phyloP scores from a whole-genome alignment of 345 rosid genomes.

The Conringia planisiliqua region DNA sequence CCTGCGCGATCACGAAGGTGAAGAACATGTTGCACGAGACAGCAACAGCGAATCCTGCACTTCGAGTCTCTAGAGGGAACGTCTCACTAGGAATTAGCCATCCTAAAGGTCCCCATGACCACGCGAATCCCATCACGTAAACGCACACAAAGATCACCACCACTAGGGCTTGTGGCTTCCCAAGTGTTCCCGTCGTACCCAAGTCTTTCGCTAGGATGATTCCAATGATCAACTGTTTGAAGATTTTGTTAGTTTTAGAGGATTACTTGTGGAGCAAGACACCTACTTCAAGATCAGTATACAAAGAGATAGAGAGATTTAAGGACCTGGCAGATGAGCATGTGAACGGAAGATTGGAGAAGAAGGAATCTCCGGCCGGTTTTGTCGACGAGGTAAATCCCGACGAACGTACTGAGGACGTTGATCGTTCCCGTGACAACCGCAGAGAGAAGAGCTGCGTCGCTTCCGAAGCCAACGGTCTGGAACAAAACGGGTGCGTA shows the following conservation, averaged over 20 bases:
- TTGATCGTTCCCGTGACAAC: constrained; percentile 59
- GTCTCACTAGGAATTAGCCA: constrained; percentile 78
- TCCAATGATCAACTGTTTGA: constrained; percentile 47
- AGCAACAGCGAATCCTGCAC: constrained; percentile 55
- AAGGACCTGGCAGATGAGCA: constrained; percentile 40
- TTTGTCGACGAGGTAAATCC: constrained; percentile 54
- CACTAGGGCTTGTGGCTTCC: constrained; percentile 32
- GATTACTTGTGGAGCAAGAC: neutral
- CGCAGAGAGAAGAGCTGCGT: constrained; percentile 57
- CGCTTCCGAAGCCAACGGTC: constrained; percentile 58
- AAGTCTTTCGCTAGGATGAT: constrained; percentile 36
- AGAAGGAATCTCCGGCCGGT: constrained; percentile 51
- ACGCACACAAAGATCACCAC: constrained; percentile 55
- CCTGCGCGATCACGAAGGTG: constrained; percentile 80
- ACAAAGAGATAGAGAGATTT: neutral
- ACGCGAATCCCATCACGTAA: constrained; percentile 60
- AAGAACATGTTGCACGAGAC: constrained; percentile 78
- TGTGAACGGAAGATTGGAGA: constrained; percentile 47
- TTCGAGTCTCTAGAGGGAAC: constrained; percentile 62
- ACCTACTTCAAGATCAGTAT: neutral
- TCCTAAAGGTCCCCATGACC: constrained; percentile 91
- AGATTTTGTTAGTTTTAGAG: neutral
- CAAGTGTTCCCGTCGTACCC: constrained; percentile 37
- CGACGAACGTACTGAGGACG: constrained; percentile 55
- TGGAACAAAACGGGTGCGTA: constrained; percentile 66